Evolutionary conservation across 495 filamentous ascomycete species (phyloP).

Genomic region (Lasiosphaeria hispida): DNA sequence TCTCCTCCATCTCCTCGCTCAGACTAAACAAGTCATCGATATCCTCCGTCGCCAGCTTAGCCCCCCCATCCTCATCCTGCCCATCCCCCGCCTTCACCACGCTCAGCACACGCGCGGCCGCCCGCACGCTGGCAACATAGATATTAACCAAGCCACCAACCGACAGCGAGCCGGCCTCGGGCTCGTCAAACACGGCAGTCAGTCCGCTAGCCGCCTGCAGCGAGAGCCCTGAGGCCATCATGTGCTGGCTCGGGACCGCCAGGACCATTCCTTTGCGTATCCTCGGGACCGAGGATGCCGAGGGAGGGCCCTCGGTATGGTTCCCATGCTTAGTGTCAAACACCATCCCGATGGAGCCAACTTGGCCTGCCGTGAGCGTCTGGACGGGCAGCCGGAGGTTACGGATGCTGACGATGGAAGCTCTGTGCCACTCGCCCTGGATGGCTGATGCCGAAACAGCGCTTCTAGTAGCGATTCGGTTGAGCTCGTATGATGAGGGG

Average conservation of each 20-base stretch:
- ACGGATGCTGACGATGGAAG: slow-evolving; percentile 80
- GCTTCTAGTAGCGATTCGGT: slow-evolving; percentile 38
- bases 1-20: slow-evolving; percentile 52
- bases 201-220: slow-evolving; percentile 57
- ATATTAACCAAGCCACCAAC: slow-evolving; percentile 65
- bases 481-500: slow-evolving; percentile 42
- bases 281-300: slow-evolving; percentile 35
- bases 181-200: slow-evolving; percentile 48
- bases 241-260: slow-evolving; percentile 53
- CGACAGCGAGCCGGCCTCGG: slow-evolving; percentile 36
- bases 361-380: slow-evolving; percentile 73
- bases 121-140: slow-evolving; percentile 84
- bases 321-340: slow-evolving; percentile 40
- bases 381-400: slow-evolving; percentile 83
- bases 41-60: slow-evolving; percentile 37
- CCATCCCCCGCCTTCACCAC: slow-evolving; percentile 28
- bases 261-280: slow-evolving; percentile 86
- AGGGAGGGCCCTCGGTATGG: not conserved
- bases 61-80: slow-evolving; percentile 13
- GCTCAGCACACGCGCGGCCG: slow-evolving; percentile 64
- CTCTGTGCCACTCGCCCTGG: slow-evolving; percentile 68
- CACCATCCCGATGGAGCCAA: slow-evolving; percentile 83
- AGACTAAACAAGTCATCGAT: slow-evolving; percentile 64
- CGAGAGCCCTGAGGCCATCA: slow-evolving; percentile 43
- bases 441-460: slow-evolving; percentile 44